phyloP scores from a whole-genome alignment of 331 rosid genomes.

The Cydonia oblonga region DNA sequence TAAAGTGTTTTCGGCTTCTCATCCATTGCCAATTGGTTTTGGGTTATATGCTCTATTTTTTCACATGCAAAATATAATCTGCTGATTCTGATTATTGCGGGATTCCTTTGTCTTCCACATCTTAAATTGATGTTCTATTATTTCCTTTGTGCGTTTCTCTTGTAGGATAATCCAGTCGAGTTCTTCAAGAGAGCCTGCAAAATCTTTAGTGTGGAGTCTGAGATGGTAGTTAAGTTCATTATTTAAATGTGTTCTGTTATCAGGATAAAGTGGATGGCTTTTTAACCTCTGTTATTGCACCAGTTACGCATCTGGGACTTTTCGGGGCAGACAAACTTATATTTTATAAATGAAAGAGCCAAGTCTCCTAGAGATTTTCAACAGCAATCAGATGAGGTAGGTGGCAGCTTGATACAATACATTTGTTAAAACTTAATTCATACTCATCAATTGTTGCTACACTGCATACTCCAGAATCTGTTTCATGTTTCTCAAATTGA shows the following conservation, averaged over 20 bases:
- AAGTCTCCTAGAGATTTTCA: slow-evolving; percentile 41
- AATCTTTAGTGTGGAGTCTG: slow-evolving; percentile 75
- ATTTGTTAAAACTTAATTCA: not conserved
- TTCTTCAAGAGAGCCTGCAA: slow-evolving; percentile 83
- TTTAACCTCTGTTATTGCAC: slow-evolving; percentile 27
- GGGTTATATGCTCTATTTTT: not conserved
- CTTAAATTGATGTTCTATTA: slow-evolving; percentile 13
- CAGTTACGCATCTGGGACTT: slow-evolving; percentile 95
- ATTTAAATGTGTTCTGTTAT: slow-evolving; percentile 8
- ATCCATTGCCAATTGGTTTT: not conserved
- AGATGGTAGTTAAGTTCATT: slow-evolving; percentile 52
- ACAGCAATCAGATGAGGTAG: slow-evolving; percentile 76
- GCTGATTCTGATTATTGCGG: not conserved
- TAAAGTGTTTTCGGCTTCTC: not conserved
- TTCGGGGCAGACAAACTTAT: slow-evolving; percentile 60
- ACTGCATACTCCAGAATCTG: not conserved
- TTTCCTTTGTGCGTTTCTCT: slow-evolving; percentile 3
- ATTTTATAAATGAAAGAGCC: slow-evolving; percentile 35
- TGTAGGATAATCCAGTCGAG: slow-evolving; percentile 72
- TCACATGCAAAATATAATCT: not conserved
- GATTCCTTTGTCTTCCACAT: not conserved
- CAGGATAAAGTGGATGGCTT: slow-evolving; percentile 16
- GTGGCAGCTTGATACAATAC: not conserved
- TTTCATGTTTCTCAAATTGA: not conserved
- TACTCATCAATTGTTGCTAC: not conserved